Conservation (phyloP, 192 early-diverging fungal genomes). For the Geranomyces michiganensis region DNA sequence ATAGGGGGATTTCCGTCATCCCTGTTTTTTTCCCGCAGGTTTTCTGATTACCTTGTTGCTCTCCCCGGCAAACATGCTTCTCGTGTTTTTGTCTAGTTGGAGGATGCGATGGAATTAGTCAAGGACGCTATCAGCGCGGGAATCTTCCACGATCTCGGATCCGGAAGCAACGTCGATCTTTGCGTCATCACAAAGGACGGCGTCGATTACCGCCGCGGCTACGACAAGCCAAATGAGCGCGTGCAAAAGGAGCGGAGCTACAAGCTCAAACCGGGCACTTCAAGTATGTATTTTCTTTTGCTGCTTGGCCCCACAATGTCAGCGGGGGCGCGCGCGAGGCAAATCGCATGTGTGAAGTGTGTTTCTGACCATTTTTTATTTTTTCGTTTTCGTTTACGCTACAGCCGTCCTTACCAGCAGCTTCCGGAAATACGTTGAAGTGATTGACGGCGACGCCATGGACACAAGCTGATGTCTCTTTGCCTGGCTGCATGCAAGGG, state of each 20-base stretch:
- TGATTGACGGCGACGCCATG: constrained; percentile 70
- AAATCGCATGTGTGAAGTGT: not conserved
- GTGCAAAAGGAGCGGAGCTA: constrained; percentile 84
- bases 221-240: constrained; percentile 86
- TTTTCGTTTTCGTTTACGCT: not conserved
- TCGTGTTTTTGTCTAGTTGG: constrained; percentile 58
- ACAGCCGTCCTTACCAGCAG: constrained; percentile 60
- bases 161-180: constrained; percentile 95
- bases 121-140: constrained; percentile 94
- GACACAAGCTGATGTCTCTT: constrained; percentile 52
- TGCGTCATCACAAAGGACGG: constrained; percentile 86
- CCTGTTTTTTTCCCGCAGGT: not conserved
- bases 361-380: not conserved
- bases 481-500: no score
- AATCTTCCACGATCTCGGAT: constrained; percentile 99
- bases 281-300: constrained; percentile 33
- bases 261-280: constrained; percentile 48
- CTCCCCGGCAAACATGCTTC: not conserved
- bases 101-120: constrained; percentile 88
- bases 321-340: no score
- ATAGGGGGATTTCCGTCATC: no score
- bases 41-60: not conserved
- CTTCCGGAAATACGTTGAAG: constrained; percentile 59
- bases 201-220: constrained; percentile 84
- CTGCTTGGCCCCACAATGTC: not conserved